A percentile compares a stretch with the other conserved stretches of the same genome.
Evolutionary conservation across 768 basidiomycete genomes (phyloP).

Genomic region (Rhodotorula graminis): DNA sequence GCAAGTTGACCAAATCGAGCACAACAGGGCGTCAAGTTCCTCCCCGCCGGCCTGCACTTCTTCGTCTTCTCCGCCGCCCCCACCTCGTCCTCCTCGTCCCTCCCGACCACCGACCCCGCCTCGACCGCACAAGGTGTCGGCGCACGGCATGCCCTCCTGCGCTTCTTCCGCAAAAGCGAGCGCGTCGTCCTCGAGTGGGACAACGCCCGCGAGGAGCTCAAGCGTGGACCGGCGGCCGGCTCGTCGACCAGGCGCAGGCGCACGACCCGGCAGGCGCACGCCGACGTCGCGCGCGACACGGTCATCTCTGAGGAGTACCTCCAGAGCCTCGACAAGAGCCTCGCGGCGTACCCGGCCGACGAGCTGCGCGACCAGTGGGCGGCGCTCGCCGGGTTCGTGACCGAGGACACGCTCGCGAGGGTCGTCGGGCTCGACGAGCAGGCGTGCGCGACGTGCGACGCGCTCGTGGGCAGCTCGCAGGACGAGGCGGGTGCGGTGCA

Average conservation of each 20-base stretch:
- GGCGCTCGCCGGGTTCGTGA: slow-evolving; percentile 41
- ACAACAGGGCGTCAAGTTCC: slow-evolving; percentile 47
- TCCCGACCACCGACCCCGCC: neutral
- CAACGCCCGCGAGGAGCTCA: slow-evolving; percentile 40
- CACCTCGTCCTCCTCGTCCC: neutral
- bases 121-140: slow-evolving; percentile 35
- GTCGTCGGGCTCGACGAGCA: slow-evolving; percentile 43
- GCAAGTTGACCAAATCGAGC: neutral
- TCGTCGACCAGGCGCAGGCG: slow-evolving; percentile 4
- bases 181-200: slow-evolving; percentile 44
- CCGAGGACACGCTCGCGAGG: slow-evolving; percentile 35
- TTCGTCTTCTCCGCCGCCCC: slow-evolving; percentile 45
- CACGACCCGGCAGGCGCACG: neutral
- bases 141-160: slow-evolving; percentile 45
- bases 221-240: neutral
- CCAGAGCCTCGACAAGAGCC: slow-evolving; percentile 44
- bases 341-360: slow-evolving; percentile 48
- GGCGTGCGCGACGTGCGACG: slow-evolving; percentile 43
- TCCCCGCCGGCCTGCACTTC: slow-evolving; percentile 49
- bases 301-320: slow-evolving; percentile 47
- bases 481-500: slow-evolving; percentile 31
- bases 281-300: slow-evolving; percentile 11
- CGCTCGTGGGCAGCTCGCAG: slow-evolving; percentile 40
- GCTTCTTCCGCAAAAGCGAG: slow-evolving; percentile 37
- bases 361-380: slow-evolving; percentile 43